Conservation (phyloP, 2,329 filamentous ascomycete genomes). For the Ophiosphaerella korrae region DNA sequence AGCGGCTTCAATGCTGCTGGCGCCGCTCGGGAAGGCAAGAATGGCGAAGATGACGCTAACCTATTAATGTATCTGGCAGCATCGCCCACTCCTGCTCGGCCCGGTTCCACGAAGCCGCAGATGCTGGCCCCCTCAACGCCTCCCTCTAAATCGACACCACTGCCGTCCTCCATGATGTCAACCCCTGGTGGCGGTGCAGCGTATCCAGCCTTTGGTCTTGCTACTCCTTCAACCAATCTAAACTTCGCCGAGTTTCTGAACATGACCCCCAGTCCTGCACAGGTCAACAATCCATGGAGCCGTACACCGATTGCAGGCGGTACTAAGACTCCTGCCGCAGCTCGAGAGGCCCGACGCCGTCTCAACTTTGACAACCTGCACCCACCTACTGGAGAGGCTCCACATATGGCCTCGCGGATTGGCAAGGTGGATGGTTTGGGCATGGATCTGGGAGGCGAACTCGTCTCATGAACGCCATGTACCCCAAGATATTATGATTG, state of each 20-base stretch:
- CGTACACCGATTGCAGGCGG: slow-evolving; percentile 59
- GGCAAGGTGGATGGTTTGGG: slow-evolving; percentile 60
- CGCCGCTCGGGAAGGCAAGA: slow-evolving; percentile 56
- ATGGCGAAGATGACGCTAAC: slow-evolving; percentile 81
- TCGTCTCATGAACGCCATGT: slow-evolving; percentile 53
- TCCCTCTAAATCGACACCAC: slow-evolving; percentile 60
- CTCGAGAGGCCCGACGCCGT: slow-evolving; percentile 72
- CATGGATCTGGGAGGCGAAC: slow-evolving; percentile 69
- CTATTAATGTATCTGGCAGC: slow-evolving; percentile 88
- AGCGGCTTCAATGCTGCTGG: slow-evolving; percentile 46
- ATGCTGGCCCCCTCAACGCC: slow-evolving; percentile 61
- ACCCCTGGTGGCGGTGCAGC: slow-evolving; percentile 70
- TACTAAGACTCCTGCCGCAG: slow-evolving; percentile 70
- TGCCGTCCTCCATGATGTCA: slow-evolving; percentile 87
- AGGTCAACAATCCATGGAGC: slow-evolving; percentile 71
- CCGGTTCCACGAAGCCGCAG: slow-evolving; percentile 50
- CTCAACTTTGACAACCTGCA: slow-evolving; percentile 82
- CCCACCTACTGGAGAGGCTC: slow-evolving; percentile 57
- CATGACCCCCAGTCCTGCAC: slow-evolving; percentile 92
- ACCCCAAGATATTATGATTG: slow-evolving; percentile 3
- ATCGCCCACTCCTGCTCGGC: slow-evolving; percentile 83
- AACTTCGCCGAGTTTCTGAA: slow-evolving; percentile 98
- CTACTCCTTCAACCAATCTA: slow-evolving; percentile 82
- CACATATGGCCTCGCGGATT: slow-evolving; percentile 45
- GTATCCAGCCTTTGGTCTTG: slow-evolving; percentile 66